Evolutionary conservation across 768 basidiomycete genomes (phyloP).

Genomic region (Hericium coralloides): DNA sequence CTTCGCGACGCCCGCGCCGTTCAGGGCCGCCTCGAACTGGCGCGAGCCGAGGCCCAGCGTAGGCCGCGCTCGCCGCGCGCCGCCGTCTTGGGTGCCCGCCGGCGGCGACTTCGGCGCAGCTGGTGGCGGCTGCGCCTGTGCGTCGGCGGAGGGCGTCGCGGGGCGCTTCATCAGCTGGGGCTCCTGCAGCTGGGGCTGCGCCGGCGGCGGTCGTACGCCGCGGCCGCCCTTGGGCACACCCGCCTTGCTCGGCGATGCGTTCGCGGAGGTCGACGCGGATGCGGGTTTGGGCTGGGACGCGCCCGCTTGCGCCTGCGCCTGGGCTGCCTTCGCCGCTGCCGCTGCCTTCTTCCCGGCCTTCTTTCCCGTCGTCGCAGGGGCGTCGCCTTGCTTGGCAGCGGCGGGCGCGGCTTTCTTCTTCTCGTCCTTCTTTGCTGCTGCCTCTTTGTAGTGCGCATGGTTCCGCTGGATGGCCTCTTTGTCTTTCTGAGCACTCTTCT

Average conservation of each 20-base stretch:
- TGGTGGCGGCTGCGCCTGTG: neutral
- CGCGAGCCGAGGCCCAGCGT: constrained; percentile 55
- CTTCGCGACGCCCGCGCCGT: constrained; percentile 47
- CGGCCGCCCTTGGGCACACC: constrained; percentile 5
- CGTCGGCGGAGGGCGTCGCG: neutral
- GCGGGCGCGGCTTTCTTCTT: constrained; percentile 25
- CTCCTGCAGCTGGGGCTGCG: constrained; percentile 2
- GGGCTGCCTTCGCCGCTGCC: constrained; percentile 7
- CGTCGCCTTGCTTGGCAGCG: neutral
- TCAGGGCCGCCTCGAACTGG: constrained; percentile 68
- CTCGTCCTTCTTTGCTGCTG: constrained; percentile 30
- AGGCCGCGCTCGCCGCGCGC: constrained; percentile 28
- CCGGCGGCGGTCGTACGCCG: neutral
- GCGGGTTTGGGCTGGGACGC: constrained; percentile 1
- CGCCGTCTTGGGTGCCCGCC: constrained; percentile 26
- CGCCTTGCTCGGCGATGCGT: neutral
- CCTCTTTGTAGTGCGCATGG: constrained; percentile 64
- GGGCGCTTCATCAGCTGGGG: constrained; percentile 2
- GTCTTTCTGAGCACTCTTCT: constrained; percentile 60
- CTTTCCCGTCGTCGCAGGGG: constrained; percentile 23
- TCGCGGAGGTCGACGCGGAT: neutral
- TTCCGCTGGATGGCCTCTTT: constrained; percentile 65
- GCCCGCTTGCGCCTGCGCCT: constrained; percentile 5
- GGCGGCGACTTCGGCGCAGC: constrained; percentile 3
- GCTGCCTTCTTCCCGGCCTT: constrained; percentile 27